These are phyloP conservation scores for Rhododendron simsii DNA, from an alignment of 148 eudicot species.

Conservation along the genomic window DNA sequence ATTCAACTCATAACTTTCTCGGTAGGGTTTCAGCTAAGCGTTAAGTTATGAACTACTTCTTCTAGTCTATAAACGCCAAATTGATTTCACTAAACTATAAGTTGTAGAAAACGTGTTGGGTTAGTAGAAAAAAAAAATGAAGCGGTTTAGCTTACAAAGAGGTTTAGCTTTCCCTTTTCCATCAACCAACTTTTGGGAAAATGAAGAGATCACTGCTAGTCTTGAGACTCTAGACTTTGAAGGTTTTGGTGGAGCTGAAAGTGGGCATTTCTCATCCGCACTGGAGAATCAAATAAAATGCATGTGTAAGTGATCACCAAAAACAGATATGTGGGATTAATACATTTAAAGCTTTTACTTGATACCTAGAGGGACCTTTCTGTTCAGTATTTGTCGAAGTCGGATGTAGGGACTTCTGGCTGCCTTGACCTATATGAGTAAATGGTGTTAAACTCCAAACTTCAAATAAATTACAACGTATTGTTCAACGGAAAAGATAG, in stretches of 20 bases:
- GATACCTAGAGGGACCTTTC: slow-evolving; percentile 33
- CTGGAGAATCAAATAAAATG: slow-evolving; percentile 23
- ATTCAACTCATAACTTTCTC: no score
- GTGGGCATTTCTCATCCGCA: slow-evolving; percentile 53
- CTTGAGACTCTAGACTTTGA: slow-evolving; percentile 62
- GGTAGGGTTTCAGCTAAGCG: no score
- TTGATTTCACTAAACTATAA: no score
- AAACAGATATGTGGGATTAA: not conserved
- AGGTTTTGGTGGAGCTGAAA: slow-evolving; percentile 81
- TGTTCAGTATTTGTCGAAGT: slow-evolving; percentile 50
- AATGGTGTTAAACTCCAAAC: not conserved
- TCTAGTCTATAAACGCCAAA: no score
- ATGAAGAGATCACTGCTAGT: slow-evolving; percentile 50
- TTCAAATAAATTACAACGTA: not conserved
- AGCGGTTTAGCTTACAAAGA: slow-evolving; percentile 15
- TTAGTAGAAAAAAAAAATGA: no score
- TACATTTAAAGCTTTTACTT: not conserved
- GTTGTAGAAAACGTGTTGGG: no score
- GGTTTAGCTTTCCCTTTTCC: slow-evolving; percentile 23
- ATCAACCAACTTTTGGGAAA: slow-evolving; percentile 47
- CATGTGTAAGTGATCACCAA: not conserved
- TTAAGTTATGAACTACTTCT: no score
- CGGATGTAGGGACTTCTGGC: slow-evolving; percentile 85
- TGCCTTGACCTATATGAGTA: slow-evolving; percentile 71
- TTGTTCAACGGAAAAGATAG: not conserved